Percentiles rank a stretch among this genome's conserved stretches.
These are phyloP conservation scores for Grifola frondosa DNA, from an alignment of 1,284 basidiomycete species.

Conservation along the genomic window DNA sequence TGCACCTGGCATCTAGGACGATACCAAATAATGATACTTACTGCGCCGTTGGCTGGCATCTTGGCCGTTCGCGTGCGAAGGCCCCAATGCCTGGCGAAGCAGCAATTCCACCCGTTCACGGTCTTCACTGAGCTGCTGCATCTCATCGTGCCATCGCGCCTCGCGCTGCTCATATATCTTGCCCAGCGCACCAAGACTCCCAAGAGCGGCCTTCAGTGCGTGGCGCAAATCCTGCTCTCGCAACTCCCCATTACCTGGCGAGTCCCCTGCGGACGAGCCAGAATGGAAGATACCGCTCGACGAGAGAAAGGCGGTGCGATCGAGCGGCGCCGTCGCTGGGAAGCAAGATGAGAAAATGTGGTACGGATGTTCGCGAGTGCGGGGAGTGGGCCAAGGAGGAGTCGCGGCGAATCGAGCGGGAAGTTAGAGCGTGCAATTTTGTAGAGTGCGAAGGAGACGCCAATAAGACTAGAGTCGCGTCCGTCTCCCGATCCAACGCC, in stretches of 20 bases:
- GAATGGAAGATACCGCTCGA: constrained; percentile 52
- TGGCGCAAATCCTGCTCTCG: constrained; percentile 63
- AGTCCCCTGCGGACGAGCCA: constrained; percentile 47
- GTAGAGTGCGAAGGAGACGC: constrained; percentile 71
- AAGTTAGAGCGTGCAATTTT: constrained; percentile 60
- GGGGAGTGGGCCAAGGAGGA: constrained; percentile 44
- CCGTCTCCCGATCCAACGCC: constrained; percentile 74
- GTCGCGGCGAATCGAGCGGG: constrained; percentile 65
- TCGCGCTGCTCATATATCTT: constrained; percentile 67
- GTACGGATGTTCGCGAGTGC: constrained; percentile 51
- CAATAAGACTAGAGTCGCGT: constrained; percentile 69
- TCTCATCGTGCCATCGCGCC: constrained; percentile 67
- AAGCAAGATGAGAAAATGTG: constrained; percentile 58
- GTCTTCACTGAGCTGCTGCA: constrained; percentile 61
- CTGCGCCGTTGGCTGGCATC: not conserved
- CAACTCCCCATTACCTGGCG: constrained; percentile 50
- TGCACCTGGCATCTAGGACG: too few relatives aligned
- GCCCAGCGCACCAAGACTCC: constrained; percentile 59
- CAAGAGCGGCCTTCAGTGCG: constrained; percentile 62
- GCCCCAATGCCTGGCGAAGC: constrained; percentile 61
- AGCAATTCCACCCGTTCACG: constrained; percentile 65
- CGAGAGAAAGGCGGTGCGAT: constrained; percentile 48
- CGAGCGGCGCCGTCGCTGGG: constrained; percentile 54
- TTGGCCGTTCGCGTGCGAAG: constrained; percentile 17
- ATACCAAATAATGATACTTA: not conserved